A percentile compares a stretch with the other conserved stretches of the same genome.
These are phyloP conservation scores for Hsuehochloa calcarea DNA, from an alignment of 176 grass and related monocot genomes.

Conservation along the genomic window DNA sequence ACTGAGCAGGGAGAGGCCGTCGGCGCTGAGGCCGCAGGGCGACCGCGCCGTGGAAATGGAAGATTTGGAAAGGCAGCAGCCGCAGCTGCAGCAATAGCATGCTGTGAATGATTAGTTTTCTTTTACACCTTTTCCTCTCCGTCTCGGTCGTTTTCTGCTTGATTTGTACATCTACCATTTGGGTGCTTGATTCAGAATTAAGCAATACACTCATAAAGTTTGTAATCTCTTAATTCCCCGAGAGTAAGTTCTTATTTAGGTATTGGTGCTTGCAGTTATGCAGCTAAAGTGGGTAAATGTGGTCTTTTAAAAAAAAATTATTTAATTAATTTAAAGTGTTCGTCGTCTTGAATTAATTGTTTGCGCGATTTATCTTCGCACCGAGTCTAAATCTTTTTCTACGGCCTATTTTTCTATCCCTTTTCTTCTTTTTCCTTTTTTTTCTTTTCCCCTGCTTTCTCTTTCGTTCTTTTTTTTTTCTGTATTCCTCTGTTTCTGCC, in stretches of 20 bases:
- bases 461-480: no score
- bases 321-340: no score
- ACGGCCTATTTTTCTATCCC: no score
- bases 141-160: slow-evolving; percentile 11
- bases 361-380: no score
- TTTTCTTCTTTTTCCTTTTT: no score
- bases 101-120: slow-evolving; percentile 26
- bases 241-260: slow-evolving; percentile 2
- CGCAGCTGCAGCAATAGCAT: neutral
- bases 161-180: slow-evolving; percentile 19
- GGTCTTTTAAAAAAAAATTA: no score
- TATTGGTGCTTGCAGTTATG: neutral
- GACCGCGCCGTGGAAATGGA: slow-evolving; percentile 27
- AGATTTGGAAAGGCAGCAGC: slow-evolving; percentile 46
- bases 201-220: neutral
- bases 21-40: slow-evolving; percentile 13
- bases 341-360: no score
- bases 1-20: slow-evolving; percentile 49
- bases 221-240: neutral
- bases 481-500: no score
- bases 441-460: no score
- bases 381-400: no score
- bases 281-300: slow-evolving; percentile 33
- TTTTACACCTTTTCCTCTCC: neutral
- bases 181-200: slow-evolving; percentile 1